Base-by-base conservation (phyloP, 1,284 basidiomycete genomes). In the Boletus subluridellus region DNA sequence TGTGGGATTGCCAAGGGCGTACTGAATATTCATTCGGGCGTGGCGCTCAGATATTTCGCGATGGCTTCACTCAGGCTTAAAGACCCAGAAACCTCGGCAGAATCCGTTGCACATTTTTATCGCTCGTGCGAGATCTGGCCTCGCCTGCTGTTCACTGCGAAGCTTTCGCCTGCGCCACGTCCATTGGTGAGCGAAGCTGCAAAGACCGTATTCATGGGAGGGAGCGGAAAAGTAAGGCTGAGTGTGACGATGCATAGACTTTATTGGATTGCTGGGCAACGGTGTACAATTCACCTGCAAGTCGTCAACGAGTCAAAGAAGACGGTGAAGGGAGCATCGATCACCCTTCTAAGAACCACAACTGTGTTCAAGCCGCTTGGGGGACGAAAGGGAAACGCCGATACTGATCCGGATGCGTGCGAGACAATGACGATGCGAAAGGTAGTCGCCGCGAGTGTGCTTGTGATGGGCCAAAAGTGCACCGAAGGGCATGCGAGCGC, bases 71-170 rank as follows among this genome's bases (percentile, higher is more conserved):
- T 81, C 34, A 71, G 58, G 74, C 83, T 97, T 53, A 90, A 90
- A 71, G 86, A 92, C 57, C 72, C 83, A 3, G 74, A 78, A 42
- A 81, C 83, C 30, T 76, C 75, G 46, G 80, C 82, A 67, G 80
- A 86, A 9, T 93, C 92, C 6, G 90, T 97, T 49, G 90, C 94
- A 0, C 95, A 98, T 73, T 96, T 97, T 71, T 97, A 96, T 74
- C 87, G 95, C 3, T 80, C 88, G 41, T 87, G 94, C 67, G 85
- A 89, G 54, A 77, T 97, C 34, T 94, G 89, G 81, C 94, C 95
- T 1, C 86, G 86, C 54, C 76, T 95, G 30, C 83, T 92, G 61
- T 85, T 90, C 0, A 76, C 82, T 6, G 65, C 77, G 4, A 80
- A 87, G 14, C 82, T 97, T 8, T 80, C 86, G 1, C 81, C 87